Evolutionary conservation across 257 asterid species (phyloP).

Genomic region (Paraleonurus japonicus): DNA sequence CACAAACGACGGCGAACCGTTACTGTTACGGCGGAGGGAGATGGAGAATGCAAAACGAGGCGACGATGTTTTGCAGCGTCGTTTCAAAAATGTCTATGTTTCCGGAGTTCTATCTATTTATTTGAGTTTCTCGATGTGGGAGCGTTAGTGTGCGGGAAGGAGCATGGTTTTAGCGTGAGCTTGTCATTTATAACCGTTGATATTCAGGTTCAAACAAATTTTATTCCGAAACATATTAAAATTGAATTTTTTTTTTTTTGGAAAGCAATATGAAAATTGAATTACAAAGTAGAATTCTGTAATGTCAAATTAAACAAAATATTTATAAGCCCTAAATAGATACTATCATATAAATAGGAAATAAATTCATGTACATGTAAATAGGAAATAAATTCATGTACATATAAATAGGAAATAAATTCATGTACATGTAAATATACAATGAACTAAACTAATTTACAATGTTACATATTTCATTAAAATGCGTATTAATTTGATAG

Average conservation of each 20-base stretch:
- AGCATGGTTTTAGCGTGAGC: constrained; percentile 21
- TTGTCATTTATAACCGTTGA: constrained; percentile 7
- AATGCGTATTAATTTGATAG: no score
- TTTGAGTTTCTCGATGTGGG: constrained; percentile 22
- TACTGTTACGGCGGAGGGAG: constrained; percentile 30
- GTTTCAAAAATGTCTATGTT: constrained; percentile 15
- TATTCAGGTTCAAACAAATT: neutral
- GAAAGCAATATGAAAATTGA: neutral
- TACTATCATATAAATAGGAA: neutral
- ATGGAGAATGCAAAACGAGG: constrained; percentile 6
- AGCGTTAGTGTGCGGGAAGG: constrained; percentile 24
- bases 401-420: neutral
- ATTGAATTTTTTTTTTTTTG: no score
- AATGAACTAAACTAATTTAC: no score
- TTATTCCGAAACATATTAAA: no score
- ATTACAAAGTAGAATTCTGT: neutral
- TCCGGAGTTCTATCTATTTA: constrained; percentile 12
- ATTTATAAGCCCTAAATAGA: neutral
- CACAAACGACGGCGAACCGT: constrained; percentile 50
- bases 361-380: no score
- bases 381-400: no score
- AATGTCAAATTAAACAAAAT: neutral
- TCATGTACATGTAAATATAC: no score
- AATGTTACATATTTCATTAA: no score
- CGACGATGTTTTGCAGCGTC: constrained; percentile 18